Conservation (phyloP, 2,329 filamentous ascomycete genomes). For the Eutypella sp. region DNA sequence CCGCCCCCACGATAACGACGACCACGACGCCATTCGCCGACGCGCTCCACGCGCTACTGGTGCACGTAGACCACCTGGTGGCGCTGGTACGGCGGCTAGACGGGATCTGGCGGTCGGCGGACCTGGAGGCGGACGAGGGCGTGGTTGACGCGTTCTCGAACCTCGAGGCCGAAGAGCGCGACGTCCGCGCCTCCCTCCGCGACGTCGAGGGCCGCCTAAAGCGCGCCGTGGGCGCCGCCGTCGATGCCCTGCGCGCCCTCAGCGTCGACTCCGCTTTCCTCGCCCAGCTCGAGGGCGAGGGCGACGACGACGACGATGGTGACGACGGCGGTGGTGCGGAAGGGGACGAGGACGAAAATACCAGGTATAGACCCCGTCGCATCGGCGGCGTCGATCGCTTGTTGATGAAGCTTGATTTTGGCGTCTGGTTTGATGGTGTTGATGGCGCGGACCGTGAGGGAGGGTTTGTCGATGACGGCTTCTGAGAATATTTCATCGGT, state of each 20-base stretch:
- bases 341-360: slow-evolving; percentile 10
- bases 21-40: too few species aligned
- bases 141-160: slow-evolving; percentile 72
- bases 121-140: slow-evolving; percentile 77
- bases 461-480: neutral
- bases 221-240: slow-evolving; percentile 60
- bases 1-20: too few species aligned
- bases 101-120: slow-evolving; percentile 68
- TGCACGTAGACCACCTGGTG: slow-evolving; percentile 75
- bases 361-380: slow-evolving; percentile 62
- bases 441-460: slow-evolving; percentile 7
- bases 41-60: slow-evolving; percentile 60
- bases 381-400: slow-evolving; percentile 78
- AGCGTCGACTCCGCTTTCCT: slow-evolving; percentile 42
- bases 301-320: slow-evolving; percentile 1
- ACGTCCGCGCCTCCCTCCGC: slow-evolving; percentile 60
- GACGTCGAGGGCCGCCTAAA: slow-evolving; percentile 62
- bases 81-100: slow-evolving; percentile 73
- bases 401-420: slow-evolving; percentile 84
- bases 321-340: slow-evolving; percentile 11
- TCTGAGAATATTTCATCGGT: too few species aligned
- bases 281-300: slow-evolving; percentile 35
- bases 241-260: slow-evolving; percentile 46
- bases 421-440: slow-evolving; percentile 46
- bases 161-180: slow-evolving; percentile 65